Percentiles rank a stretch among this genome's conserved stretches.
Conservation (phyloP, 2,329 filamentous ascomycete genomes). For the Exutisphaerella laricina region DNA sequence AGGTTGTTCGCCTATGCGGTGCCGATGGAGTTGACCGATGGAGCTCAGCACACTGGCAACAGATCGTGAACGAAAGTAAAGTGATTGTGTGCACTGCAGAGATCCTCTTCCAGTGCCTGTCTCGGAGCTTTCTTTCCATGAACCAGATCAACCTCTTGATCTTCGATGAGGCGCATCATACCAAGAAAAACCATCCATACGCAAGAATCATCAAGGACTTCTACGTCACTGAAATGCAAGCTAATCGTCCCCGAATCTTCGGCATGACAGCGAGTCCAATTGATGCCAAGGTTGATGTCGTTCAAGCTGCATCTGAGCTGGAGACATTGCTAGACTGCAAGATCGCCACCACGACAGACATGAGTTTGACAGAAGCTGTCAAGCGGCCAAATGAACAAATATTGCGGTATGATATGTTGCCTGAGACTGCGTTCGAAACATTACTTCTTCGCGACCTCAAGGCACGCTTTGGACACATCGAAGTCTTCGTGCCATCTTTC, state of each 20-base stretch:
- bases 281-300: constrained; percentile 71
- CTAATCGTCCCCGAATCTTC: constrained; percentile 67
- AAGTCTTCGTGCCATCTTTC: constrained; percentile 54
- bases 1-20: constrained; percentile 69
- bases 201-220: constrained; percentile 84
- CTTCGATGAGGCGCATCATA: constrained; percentile 94
- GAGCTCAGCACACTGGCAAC: constrained; percentile 55
- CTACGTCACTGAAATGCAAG: constrained; percentile 53
- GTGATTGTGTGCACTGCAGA: constrained; percentile 90
- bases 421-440: constrained; percentile 53
- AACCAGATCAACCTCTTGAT: constrained; percentile 80
- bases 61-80: constrained; percentile 60
- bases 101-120: constrained; percentile 71
- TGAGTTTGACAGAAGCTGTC: constrained; percentile 53
- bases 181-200: constrained; percentile 90
- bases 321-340: constrained; percentile 72
- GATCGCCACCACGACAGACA: constrained; percentile 70
- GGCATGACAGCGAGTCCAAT: constrained; percentile 97
- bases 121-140: constrained; percentile 74
- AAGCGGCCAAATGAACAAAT: constrained; percentile 56
- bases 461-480: constrained; percentile 47
- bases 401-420: constrained; percentile 51
- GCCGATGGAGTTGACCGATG: constrained; percentile 58
- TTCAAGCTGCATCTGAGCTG: constrained; percentile 59
- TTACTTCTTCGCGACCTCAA: constrained; percentile 56